Evolutionary conservation across 768 basidiomycete genomes (phyloP).

Genomic region (Mycena maculata): DNA sequence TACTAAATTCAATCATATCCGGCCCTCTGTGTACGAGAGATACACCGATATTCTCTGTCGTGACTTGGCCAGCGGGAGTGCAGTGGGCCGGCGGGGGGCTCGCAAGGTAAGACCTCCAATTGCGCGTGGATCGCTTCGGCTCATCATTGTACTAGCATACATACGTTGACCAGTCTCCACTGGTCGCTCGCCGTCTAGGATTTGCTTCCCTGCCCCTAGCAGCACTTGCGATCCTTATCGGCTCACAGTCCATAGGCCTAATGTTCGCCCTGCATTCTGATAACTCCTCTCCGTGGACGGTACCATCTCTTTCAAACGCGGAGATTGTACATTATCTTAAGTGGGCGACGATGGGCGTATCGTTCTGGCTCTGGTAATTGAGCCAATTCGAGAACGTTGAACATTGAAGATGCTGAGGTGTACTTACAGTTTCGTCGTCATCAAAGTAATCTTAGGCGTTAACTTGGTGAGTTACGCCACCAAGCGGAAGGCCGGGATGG

Average conservation of each 20-base stretch:
- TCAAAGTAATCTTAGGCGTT: constrained; percentile 94
- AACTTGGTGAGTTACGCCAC: constrained; percentile 88
- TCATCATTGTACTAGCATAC: constrained; percentile 66
- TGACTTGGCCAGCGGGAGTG: constrained; percentile 86
- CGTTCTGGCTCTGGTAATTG: constrained; percentile 89
- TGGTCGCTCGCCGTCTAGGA: constrained; percentile 92
- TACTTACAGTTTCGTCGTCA: constrained; percentile 74
- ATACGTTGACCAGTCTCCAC: constrained; percentile 95
- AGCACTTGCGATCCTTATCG: constrained; percentile 81
- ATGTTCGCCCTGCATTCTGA: constrained; percentile 64
- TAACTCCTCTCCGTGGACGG: constrained; percentile 57
- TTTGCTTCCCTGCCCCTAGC: constrained; percentile 94
- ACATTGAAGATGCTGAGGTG: constrained; percentile 2
- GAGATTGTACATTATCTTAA: constrained; percentile 67
- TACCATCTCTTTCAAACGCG: constrained; percentile 57
- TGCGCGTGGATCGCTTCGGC: background rate
- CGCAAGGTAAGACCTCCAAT: constrained; percentile 66
- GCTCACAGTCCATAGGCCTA: constrained; percentile 75
- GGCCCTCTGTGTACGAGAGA: constrained; percentile 93
- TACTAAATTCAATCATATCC: constrained; percentile 98
- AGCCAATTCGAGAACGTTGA: constrained; percentile 43
- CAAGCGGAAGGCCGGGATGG: constrained; percentile 79
- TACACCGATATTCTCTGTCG: constrained; percentile 96
- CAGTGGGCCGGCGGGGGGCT: constrained; percentile 71
- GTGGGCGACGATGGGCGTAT: constrained; percentile 71